These are phyloP conservation scores for Sanghuangporus baumii DNA, from an alignment of 1,284 basidiomycete genomes.

Conservation along the genomic window DNA sequence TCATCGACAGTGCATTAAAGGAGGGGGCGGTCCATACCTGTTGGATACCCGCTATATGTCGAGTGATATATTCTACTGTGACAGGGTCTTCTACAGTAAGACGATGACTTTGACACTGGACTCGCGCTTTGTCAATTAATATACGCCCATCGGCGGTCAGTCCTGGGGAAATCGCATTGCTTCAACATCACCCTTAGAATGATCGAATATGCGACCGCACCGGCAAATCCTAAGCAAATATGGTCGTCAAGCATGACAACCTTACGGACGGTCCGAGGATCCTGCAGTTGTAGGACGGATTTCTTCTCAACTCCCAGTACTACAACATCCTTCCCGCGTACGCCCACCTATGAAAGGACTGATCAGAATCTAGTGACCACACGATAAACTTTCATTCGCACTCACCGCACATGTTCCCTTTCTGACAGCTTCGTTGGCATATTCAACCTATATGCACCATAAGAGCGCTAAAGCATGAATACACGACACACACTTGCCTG, in stretches of 20 bases:
- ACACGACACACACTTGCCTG: conserved; percentile 46
- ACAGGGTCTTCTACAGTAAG: conserved; percentile 98
- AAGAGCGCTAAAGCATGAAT: neutral
- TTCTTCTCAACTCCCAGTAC: conserved; percentile 99
- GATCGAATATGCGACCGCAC: conserved; percentile 38
- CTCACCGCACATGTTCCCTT: conserved; percentile 96
- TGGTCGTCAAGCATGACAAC: conserved; percentile 99
- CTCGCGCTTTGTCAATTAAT: conserved; percentile 94
- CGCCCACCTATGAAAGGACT: conserved; percentile 70
- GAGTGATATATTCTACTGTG: conserved; percentile 97
- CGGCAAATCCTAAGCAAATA: conserved; percentile 95
- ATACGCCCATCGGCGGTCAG: conserved; percentile 97
- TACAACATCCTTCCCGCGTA: conserved; percentile 91
- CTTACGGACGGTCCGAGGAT: conserved; percentile 95
- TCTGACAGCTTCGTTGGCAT: conserved; percentile 93
- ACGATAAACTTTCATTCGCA: conserved; percentile 17
- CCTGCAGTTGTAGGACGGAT: conserved; percentile 94
- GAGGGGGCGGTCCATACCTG: conserved; percentile 53
- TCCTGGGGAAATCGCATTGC: conserved; percentile 43
- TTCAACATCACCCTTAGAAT: neutral
- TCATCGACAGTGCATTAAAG: neutral
- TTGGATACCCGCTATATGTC: conserved; percentile 96
- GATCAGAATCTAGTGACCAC: neutral
- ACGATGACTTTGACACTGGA: conserved; percentile 97
- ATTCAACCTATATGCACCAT: conserved; percentile 75